Evolutionary conservation across 2,329 filamentous ascomycete genomes (phyloP).

Genomic region (Chlorencoelia australis): DNA sequence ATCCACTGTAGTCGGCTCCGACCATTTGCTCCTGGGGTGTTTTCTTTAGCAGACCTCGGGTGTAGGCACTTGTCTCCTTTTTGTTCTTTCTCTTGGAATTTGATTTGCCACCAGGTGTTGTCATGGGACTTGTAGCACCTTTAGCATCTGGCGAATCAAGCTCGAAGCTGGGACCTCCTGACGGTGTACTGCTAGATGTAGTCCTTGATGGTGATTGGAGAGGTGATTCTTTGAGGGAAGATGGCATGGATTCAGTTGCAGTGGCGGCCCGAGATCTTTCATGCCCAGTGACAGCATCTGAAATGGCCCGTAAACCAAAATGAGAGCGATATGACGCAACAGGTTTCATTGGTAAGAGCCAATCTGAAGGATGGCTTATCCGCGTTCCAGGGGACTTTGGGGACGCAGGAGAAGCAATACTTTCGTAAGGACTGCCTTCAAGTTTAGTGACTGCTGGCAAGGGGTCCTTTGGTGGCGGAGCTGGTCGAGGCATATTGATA

Average conservation of each 20-base stretch:
- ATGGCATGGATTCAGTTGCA: constrained; percentile 33
- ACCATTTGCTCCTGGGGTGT: constrained; percentile 73
- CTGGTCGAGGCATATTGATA: constrained; percentile 54
- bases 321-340: constrained; percentile 43
- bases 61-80: constrained; percentile 92
- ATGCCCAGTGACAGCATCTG: constrained; percentile 54
- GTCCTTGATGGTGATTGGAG: constrained; percentile 61
- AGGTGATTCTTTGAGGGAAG: constrained; percentile 41
- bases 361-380: constrained; percentile 34
- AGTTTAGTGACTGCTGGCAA: constrained; percentile 52
- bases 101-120: constrained; percentile 38
- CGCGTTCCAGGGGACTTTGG: constrained; percentile 37
- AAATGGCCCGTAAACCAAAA: constrained; percentile 73
- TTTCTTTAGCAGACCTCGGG: constrained; percentile 73
- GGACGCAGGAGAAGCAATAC: constrained; percentile 28
- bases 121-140: constrained; percentile 36
- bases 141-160: constrained; percentile 64
- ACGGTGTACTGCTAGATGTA: constrained; percentile 58
- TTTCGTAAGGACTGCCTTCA: constrained; percentile 29
- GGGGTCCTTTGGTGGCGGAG: constrained; percentile 45
- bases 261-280: constrained; percentile 44
- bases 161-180: constrained; percentile 62
- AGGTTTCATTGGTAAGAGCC: constrained; percentile 37
- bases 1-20: constrained; percentile 86
- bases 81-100: constrained; percentile 63